Conservation (phyloP, 2,329 filamentous ascomycete genomes). For the Diplodia mutila region DNA sequence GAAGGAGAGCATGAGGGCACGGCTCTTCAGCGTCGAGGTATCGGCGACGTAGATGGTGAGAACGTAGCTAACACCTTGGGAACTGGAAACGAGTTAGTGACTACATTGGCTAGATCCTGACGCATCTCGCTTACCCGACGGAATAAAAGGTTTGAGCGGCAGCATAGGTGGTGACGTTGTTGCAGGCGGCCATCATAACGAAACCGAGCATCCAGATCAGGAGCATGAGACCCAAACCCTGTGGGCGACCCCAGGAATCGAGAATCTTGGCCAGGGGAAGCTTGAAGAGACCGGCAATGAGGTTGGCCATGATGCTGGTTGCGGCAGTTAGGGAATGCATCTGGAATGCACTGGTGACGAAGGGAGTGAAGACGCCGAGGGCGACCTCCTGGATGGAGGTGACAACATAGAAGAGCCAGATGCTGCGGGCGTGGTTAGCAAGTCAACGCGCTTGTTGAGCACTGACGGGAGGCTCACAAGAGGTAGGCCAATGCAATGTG, state of each 20-base stretch:
- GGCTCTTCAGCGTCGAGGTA: constrained; percentile 65
- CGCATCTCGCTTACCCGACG: constrained; percentile 20
- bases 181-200: constrained; percentile 65
- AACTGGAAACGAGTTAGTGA: constrained; percentile 24
- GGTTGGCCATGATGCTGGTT: constrained; percentile 58
- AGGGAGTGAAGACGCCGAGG: constrained; percentile 48
- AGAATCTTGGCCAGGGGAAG: constrained; percentile 69
- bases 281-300: constrained; percentile 64
- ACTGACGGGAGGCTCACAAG: constrained; percentile 30
- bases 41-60: constrained; percentile 70
- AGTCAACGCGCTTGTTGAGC: not conserved
- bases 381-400: constrained; percentile 52
- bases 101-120: not conserved
- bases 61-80: constrained; percentile 60
- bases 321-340: constrained; percentile 59
- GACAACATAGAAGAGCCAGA: constrained; percentile 46
- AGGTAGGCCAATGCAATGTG: constrained; percentile 36
- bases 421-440: constrained; percentile 25
- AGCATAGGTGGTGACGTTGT: constrained; percentile 60
- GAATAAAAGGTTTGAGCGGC: constrained; percentile 63
- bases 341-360: constrained; percentile 54
- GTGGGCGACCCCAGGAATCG: constrained; percentile 68
- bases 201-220: constrained; percentile 55
- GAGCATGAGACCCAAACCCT: constrained; percentile 63
- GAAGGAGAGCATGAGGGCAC: constrained; percentile 65